These are phyloP conservation scores for Metschnikowia noctiluminum DNA, from an alignment of 805 yeast species.

Conservation along the genomic window DNA sequence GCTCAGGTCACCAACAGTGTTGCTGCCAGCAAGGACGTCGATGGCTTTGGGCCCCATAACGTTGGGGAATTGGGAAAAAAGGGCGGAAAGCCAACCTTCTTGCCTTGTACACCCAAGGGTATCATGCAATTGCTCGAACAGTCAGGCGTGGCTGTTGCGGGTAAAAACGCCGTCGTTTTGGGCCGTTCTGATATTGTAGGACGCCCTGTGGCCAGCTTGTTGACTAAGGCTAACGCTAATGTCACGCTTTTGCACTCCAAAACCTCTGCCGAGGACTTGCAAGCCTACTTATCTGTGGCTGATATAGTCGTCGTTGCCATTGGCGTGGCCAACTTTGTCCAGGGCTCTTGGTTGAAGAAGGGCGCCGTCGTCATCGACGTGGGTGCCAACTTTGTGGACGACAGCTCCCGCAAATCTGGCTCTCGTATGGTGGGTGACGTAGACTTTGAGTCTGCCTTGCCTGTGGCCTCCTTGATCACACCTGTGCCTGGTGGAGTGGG, in stretches of 20 bases:
- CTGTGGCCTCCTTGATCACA: constrained; percentile 62
- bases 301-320: constrained; percentile 78
- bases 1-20: constrained; percentile 66
- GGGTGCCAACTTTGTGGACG: constrained; percentile 75
- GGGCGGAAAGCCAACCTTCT: constrained; percentile 65
- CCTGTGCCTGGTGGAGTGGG: constrained; percentile 94
- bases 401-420: constrained; percentile 64
- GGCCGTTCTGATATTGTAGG: constrained; percentile 89
- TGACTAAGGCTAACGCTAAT: constrained; percentile 69
- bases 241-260: constrained; percentile 73
- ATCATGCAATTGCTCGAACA: constrained; percentile 61
- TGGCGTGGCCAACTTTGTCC: constrained; percentile 66
- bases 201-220: constrained; percentile 68
- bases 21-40: constrained; percentile 68
- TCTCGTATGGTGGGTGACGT: constrained; percentile 76
- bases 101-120: constrained; percentile 86
- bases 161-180: constrained; percentile 75
- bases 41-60: constrained; percentile 77
- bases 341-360: constrained; percentile 70
- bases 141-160: constrained; percentile 53
- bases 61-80: constrained; percentile 74
- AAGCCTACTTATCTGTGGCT: constrained; percentile 50
- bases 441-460: constrained; percentile 54
- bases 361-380: constrained; percentile 76
- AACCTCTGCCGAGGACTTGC: constrained; percentile 50